Conservation (phyloP, 495 filamentous ascomycete genomes). For the Friedmanniomyces endolithicus region DNA sequence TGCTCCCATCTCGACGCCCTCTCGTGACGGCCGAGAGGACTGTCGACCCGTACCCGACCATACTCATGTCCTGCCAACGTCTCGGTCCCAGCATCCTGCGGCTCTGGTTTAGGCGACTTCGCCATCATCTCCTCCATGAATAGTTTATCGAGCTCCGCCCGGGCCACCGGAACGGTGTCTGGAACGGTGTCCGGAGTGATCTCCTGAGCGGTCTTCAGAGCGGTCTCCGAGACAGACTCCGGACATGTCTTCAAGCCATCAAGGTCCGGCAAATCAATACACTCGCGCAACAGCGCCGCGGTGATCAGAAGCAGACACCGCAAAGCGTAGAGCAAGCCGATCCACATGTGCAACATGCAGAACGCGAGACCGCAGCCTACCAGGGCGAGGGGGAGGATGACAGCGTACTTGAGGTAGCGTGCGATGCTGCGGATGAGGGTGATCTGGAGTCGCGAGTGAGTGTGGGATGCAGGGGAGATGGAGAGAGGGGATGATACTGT, state of each 20-base stretch:
- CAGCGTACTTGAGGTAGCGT: background rate
- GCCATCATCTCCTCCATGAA: no score
- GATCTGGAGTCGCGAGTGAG: background rate
- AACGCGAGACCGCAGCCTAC: background rate
- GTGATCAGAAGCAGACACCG: background rate
- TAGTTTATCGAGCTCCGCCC: no score
- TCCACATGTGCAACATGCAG: background rate
- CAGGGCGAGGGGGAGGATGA: constrained; percentile 1
- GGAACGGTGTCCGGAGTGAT: no score
- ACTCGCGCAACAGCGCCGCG: background rate
- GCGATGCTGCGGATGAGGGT: background rate
- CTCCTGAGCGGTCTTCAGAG: no score
- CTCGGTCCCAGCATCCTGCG: no score
- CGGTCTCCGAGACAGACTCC: no score
- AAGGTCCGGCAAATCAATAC: background rate
- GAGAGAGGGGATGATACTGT: background rate
- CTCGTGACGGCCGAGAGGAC: no score
- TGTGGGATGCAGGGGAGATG: background rate
- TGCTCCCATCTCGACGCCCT: no score
- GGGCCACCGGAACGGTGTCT: background rate
- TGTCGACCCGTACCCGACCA: no score
- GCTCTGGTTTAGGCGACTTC: no score
- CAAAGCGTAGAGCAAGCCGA: background rate
- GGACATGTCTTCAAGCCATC: background rate
- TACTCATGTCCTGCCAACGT: no score